These are phyloP conservation scores for Akebia trifoliata DNA, from an alignment of 164 flowering plant genomes.

Conservation along the genomic window DNA sequence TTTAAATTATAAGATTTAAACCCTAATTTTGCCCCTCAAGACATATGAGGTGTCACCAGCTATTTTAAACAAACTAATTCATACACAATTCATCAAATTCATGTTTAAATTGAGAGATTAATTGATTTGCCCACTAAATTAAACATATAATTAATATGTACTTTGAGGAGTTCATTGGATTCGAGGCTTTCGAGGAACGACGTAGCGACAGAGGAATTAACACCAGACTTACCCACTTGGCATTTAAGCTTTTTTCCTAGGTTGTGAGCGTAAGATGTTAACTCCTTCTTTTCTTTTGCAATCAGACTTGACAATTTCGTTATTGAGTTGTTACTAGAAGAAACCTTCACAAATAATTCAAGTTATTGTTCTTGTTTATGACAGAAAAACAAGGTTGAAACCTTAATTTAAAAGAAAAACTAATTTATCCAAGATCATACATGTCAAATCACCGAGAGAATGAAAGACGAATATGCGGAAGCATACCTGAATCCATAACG, in stretches of 20 bases:
- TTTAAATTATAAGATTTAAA: too few species aligned
- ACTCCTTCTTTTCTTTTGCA: constrained; percentile 79
- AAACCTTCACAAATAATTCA: background rate
- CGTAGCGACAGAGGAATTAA: constrained; percentile 54
- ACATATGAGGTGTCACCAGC: too few species aligned
- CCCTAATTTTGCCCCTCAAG: too few species aligned
- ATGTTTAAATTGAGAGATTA: too few species aligned
- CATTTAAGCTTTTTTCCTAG: constrained; percentile 80
- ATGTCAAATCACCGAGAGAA: too few species aligned
- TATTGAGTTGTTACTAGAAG: constrained; percentile 3
- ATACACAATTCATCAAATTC: too few species aligned
- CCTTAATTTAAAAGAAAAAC: too few species aligned
- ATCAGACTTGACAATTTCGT: constrained; percentile 26
- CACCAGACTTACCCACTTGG: constrained; percentile 91
- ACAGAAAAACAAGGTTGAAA: too few species aligned
- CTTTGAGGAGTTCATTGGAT: constrained; percentile 90
- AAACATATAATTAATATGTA: constrained; percentile 8
- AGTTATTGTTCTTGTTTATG: constrained; percentile 4
- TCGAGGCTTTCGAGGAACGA: constrained; percentile 77
- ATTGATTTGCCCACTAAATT: background rate
- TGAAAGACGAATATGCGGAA: too few species aligned
- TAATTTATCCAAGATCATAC: too few species aligned
- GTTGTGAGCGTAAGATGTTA: constrained; percentile 73
- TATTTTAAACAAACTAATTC: too few species aligned
- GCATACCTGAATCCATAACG: too few species aligned